Percentiles rank a stretch among this genome's conserved stretches.
Conservation (phyloP, 352 stramenopile genomes). For the Globisporangium megalacanthum region DNA sequence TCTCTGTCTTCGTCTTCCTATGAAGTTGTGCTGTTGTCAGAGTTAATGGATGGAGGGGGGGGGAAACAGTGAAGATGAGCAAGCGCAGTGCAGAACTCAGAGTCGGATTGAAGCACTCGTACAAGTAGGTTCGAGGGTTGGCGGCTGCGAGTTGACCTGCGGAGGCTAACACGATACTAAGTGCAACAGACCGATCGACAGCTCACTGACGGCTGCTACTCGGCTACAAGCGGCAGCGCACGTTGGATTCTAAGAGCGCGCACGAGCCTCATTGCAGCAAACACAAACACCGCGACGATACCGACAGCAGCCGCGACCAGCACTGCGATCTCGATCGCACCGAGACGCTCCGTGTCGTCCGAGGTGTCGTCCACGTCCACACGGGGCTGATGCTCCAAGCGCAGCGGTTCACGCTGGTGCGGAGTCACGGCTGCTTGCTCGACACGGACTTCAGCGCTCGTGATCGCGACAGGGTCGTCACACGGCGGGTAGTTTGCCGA, state of each 20-base stretch:
- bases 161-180: background rate
- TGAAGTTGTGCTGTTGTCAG: no score
- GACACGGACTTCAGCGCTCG: background rate
- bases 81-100: no score
- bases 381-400: background rate
- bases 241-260: background rate
- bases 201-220: background rate
- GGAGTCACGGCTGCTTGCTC: background rate
- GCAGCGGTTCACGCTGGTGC: background rate
- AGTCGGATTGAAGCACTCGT: no score
- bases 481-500: conserved; percentile 4
- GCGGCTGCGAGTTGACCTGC: no score
- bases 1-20: no score
- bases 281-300: background rate
- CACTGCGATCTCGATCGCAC: background rate
- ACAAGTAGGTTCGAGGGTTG: no score
- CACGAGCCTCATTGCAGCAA: background rate
- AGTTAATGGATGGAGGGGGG: no score
- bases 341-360: background rate
- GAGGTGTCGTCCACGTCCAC: background rate
- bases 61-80: no score
- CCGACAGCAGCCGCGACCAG: background rate
- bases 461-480: conserved; percentile 6
- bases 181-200: background rate
- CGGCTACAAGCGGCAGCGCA: background rate